Evolutionary conservation across 2,329 filamentous ascomycete species (phyloP), one percentile per base, ranked within the genome.

Genomic region (Arthrobotrys pseudoclavata): DNA sequence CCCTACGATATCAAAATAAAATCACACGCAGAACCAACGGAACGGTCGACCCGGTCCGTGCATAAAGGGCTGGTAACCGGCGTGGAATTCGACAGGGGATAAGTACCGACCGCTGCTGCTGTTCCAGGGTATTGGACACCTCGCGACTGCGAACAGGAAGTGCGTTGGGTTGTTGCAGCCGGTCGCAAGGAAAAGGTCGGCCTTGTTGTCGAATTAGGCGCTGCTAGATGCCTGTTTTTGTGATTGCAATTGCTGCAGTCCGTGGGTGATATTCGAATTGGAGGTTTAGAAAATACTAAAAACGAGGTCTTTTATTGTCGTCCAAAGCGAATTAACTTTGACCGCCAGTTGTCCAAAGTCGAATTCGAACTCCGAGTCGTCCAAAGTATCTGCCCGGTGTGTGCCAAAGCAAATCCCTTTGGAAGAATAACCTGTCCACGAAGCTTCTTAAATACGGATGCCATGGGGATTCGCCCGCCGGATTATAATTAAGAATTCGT

Each of bases 401-500:
- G 10, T 24, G 34, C 10, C 34, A 60, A 60, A 60, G 55, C 34
- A 24, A 60, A 60, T 26, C 18, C 53, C 53, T 26, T 24, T 26
- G 13, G 34, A 42, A 42, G 40, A 29, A 40, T 26, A 24, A 13
- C 34, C 34, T 26, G 55, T 57, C 24, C 57, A 29, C 22, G 12
- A 50, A 48, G 64, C 71, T 69, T 64, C 55, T 50, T 76, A 76
- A 69, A 69, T 76, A 76, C 55, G 24, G 64, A 31, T 15, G 18
- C 53, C 55, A 42, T 53, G 47, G 37, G 40, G 5, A 50, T 13
- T 47, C 47, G 37, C 34, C 50, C 29, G 52, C 45, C 52, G 60
- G 26, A 70, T 76, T 76, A 69, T 64, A 70, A 76, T 76, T 76
- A 70, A 55, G 57, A 76, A 70, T 60, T 76, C 50, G 72, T 76